Conservation (phyloP, 176 grass and related monocot species). For the Bonia amplexicaulis region DNA sequence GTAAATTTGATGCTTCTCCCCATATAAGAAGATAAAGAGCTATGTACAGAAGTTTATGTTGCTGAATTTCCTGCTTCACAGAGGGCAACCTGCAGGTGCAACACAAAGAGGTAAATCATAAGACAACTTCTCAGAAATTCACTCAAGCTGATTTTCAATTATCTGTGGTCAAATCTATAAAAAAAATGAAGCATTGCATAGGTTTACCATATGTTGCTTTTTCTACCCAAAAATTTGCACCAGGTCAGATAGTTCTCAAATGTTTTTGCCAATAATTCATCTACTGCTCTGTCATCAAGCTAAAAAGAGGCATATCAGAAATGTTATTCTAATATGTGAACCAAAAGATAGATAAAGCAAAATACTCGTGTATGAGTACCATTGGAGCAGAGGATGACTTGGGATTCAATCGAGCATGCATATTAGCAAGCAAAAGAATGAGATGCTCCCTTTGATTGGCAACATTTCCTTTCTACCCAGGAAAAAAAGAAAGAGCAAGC, state of each 20-base stretch:
- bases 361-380: slow-evolving; percentile 44
- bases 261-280: slow-evolving; percentile 82
- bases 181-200: not conserved
- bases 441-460: slow-evolving; percentile 94
- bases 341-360: slow-evolving; percentile 21
- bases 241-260: slow-evolving; percentile 90
- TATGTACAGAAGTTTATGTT: slow-evolving; percentile 95
- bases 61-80: slow-evolving; percentile 93
- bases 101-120: not conserved
- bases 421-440: slow-evolving; percentile 90
- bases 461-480: slow-evolving; percentile 80
- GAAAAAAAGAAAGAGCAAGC: not conserved
- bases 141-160: not conserved
- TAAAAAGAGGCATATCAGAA: slow-evolving; percentile 29
- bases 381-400: slow-evolving; percentile 64
- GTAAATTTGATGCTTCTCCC: slow-evolving; percentile 91
- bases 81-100: slow-evolving; percentile 70
- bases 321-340: slow-evolving; percentile 22
- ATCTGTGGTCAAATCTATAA: not conserved
- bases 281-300: slow-evolving; percentile 95
- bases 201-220: slow-evolving; percentile 87
- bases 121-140: not conserved
- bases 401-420: slow-evolving; percentile 67
- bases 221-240: slow-evolving; percentile 90
- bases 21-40: slow-evolving; percentile 98